phyloP scores from a whole-genome alignment of 192 early-diverging fungal species.

The Umbelopsis ramanniana region DNA sequence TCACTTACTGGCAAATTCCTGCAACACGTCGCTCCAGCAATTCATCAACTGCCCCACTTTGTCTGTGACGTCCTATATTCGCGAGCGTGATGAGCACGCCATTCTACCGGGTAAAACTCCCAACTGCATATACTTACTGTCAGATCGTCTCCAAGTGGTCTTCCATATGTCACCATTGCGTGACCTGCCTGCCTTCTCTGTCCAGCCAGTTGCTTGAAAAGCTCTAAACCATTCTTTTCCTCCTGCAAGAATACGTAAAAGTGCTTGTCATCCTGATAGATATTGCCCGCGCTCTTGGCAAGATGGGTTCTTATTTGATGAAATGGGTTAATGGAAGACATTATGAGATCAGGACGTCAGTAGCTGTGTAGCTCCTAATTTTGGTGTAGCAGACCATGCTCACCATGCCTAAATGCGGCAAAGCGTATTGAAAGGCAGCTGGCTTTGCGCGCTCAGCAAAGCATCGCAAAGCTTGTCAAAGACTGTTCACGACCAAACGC shows the following conservation, averaged over 20 bases:
- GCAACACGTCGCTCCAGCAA: slow-evolving; percentile 34
- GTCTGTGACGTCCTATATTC: slow-evolving; percentile 38
- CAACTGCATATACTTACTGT: slow-evolving; percentile 24
- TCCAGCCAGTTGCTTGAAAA: slow-evolving; percentile 28
- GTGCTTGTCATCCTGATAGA: slow-evolving; percentile 7
- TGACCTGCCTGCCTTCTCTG: slow-evolving; percentile 29
- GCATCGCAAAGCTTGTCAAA: too few species aligned
- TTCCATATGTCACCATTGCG: slow-evolving; percentile 33
- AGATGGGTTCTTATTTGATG: slow-evolving; percentile 19
- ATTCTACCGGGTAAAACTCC: background rate
- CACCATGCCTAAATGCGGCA: background rate
- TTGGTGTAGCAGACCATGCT: background rate
- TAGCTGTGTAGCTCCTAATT: too few species aligned
- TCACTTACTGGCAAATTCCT: slow-evolving; percentile 33
- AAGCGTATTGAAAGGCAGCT: background rate
- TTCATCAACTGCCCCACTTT: slow-evolving; percentile 34
- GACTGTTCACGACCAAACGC: too few species aligned
- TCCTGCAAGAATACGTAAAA: slow-evolving; percentile 29
- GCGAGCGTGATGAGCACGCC: too few species aligned
- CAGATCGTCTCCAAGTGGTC: slow-evolving; percentile 38
- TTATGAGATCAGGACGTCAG: background rate
- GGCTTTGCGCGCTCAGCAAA: too few species aligned
- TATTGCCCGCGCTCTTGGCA: background rate
- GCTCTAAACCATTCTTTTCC: slow-evolving; percentile 25
- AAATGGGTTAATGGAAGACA: slow-evolving; percentile 22